Evolutionary conservation across 495 filamentous ascomycete species (phyloP), one percentile per base, ranked within the genome.

Genomic region (Daldinia concentrica): DNA sequence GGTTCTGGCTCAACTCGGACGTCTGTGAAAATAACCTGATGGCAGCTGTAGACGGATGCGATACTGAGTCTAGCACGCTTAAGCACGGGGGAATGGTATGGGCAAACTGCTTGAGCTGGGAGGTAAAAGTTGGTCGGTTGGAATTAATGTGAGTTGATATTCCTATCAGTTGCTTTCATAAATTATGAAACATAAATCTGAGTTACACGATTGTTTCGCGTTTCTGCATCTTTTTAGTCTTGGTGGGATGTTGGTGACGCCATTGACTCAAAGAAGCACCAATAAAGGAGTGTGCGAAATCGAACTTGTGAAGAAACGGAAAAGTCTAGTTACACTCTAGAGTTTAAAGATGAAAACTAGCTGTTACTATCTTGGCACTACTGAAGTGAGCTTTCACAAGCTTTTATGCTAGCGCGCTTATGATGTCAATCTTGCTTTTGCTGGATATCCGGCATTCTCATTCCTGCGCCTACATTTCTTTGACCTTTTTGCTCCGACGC

Each of bases 391-490:
- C 64, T 48, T 64, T 61, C 64, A 59, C 39, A 72, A 72, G 55
- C 69, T 68, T 68, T 73, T 54, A 11, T 29, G 26, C 55, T 68
- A 73, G 61, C 37, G 60, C 41, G 29, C 9, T 34, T n/a, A 66
- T 73, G 71, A 73, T 73, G 71, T 69, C 71, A 73, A 69, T 54
- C 60, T 58, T 55, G 54, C 6, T 39, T 72, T 64, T 58, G 30
- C 54, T 36, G 54, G 54, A 30, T 62, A 32, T 50, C 27, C 26
- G 55, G 24, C 12, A 2, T 50, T 50, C 48, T 58, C 63, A 67
- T 67, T 63, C 63, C 69, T 30, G 50, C 34, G 9, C n/a, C 50
- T 54, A 14, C 14, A 59, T 43, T 39, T 62, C 58, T 66, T 71
- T 66, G 50, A 52, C 17, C 24, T 43, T 37, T 66, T 48, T 17